Percentiles rank a stretch among this genome's conserved stretches.
phyloP scores from a whole-genome alignment of 176 grass and related monocot species.

The Eragrostis curvula region DNA sequence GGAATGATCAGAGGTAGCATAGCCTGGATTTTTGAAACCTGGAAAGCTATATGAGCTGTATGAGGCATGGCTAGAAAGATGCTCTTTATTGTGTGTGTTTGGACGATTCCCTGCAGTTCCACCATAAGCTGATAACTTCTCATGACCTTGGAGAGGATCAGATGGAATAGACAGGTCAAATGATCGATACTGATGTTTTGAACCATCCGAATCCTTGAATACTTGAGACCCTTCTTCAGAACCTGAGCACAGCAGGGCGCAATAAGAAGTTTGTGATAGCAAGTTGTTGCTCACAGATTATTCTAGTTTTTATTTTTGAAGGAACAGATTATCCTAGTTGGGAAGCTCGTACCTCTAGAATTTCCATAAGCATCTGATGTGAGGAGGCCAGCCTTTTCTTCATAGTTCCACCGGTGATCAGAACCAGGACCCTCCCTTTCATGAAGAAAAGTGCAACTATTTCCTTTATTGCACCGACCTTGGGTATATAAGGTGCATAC shows the following conservation, averaged over 20 bases:
- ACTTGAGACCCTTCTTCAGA: slow-evolving; percentile 41
- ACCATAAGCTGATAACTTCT: slow-evolving; percentile 40
- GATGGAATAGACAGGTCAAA: slow-evolving; percentile 32
- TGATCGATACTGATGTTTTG: slow-evolving; percentile 19
- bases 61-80: slow-evolving; percentile 21
- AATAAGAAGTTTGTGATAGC: slow-evolving; percentile 40
- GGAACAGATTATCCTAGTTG: slow-evolving; percentile 19
- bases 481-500: slow-evolving; percentile 52
- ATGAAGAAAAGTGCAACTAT: slow-evolving; percentile 56
- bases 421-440: slow-evolving; percentile 43
- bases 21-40: slow-evolving; percentile 40
- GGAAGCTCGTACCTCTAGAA: slow-evolving; percentile 46
- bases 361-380: slow-evolving; percentile 40
- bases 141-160: slow-evolving; percentile 29
- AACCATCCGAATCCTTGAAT: slow-evolving; percentile 27
- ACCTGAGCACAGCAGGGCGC: slow-evolving; percentile 50
- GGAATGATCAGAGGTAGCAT: slow-evolving; percentile 36
- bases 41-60: slow-evolving; percentile 38
- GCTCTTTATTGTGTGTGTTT: slow-evolving; percentile 43
- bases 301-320: background rate
- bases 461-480: slow-evolving; percentile 65
- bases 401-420: slow-evolving; percentile 30
- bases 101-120: slow-evolving; percentile 33
- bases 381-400: slow-evolving; percentile 35
- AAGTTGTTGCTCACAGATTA: slow-evolving; percentile 28